Percentiles rank a stretch among this genome's conserved stretches.
These are phyloP conservation scores for Penicillium sp. DNA, from an alignment of 2,329 filamentous ascomycete species.

Conservation along the genomic window DNA sequence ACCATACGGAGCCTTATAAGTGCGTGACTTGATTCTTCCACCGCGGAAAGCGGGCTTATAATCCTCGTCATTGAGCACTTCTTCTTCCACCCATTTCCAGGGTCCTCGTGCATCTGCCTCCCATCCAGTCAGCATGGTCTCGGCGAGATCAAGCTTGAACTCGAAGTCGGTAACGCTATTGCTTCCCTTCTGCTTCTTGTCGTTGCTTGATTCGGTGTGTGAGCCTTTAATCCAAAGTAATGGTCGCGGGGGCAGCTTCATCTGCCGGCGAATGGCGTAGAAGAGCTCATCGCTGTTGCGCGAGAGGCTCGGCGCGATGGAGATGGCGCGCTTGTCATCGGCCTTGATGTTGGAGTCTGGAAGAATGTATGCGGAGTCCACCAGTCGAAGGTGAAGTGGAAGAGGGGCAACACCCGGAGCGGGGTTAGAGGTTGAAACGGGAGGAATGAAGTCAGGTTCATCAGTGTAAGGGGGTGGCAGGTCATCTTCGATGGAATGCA, in stretches of 20 bases:
- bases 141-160: slow-evolving; percentile 22
- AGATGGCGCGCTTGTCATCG: slow-evolving; percentile 10
- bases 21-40: slow-evolving; percentile 15
- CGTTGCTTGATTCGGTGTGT: slow-evolving; percentile 14
- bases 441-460: slow-evolving; percentile 9
- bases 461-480: slow-evolving; percentile 25
- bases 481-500: slow-evolving; percentile 19
- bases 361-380: slow-evolving; percentile 20
- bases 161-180: slow-evolving; percentile 18
- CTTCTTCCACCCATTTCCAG: slow-evolving; percentile 7
- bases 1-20: slow-evolving; percentile 12
- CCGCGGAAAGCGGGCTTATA: slow-evolving; percentile 14
- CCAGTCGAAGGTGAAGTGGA: slow-evolving; percentile 12
- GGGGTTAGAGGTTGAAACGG: not conserved
- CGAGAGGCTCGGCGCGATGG: slow-evolving; percentile 16
- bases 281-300: slow-evolving; percentile 14
- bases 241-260: slow-evolving; percentile 21
- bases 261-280: slow-evolving; percentile 15
- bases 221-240: slow-evolving; percentile 16
- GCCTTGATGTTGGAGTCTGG: slow-evolving; percentile 9
- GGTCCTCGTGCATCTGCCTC: slow-evolving; percentile 2
- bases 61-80: slow-evolving; percentile 16
- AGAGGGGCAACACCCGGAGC: not conserved
- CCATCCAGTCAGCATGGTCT: slow-evolving; percentile 26
- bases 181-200: slow-evolving; percentile 13